Evolutionary conservation across 805 yeast genomes (phyloP), one percentile per base, ranked within the genome.

Genomic region (Candida cerambycidarum): DNA sequence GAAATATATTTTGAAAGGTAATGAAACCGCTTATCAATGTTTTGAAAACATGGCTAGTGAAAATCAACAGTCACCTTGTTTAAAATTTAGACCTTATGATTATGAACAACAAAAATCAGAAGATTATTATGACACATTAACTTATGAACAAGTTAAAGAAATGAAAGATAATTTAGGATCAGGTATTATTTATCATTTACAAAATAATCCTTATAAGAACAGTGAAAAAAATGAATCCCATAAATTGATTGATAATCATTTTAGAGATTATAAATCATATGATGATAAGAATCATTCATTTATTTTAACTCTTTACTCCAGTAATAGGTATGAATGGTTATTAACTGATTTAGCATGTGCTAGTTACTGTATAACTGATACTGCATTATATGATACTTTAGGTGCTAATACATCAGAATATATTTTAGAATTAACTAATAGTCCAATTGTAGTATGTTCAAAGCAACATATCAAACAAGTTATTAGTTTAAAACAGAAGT

Each of bases 161-260:
- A 63, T 79, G 44, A 71, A 78, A 39, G 61, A 63, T 30, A 52
- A 66, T 39, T 64, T 80, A 21, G 89, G 86, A 4, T 59, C 83
- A 10, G 89, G 88, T 16, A 52, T 46, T 46, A 54, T 34, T 48
- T 51, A 51, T 38, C 55, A 73, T 27, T 76, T 79, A 24, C 48
- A 41, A 23, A 50, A 53, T 31, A 57, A 58, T 31, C 59, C 59
- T 3, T 60, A 45, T 39, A 43, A 54, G 39, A 42, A 52, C 42
- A 17, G 45, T n/a, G 38, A 35, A 10, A 34, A 49, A 40, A 50
- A 45, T 47, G 57, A 59, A 46, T 42, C 61, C 42, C 59, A 69
- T 57, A 14, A 47, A 48, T 56, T 60, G 46, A 61, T 63, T 39
- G 52, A 54, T 25, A 47, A 52, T 36, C 73, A 71, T 41, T 41